A percentile compares a stretch with the other conserved stretches of the same genome.
These are phyloP conservation scores for Alternaria arborescens DNA, from an alignment of 2,329 filamentous ascomycete genomes.

Conservation along the genomic window DNA sequence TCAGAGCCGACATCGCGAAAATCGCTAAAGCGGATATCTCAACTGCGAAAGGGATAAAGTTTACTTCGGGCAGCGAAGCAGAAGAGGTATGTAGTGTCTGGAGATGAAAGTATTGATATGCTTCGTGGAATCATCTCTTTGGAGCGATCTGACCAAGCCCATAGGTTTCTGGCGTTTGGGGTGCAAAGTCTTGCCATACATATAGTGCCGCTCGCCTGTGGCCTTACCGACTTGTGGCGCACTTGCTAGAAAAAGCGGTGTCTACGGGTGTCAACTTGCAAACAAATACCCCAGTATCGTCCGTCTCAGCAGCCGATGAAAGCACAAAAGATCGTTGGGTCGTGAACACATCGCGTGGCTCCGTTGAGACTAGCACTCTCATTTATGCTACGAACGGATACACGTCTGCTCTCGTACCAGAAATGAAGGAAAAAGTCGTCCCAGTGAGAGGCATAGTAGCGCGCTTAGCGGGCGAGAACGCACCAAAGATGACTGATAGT, in stretches of 20 bases:
- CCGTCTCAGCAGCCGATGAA: not conserved
- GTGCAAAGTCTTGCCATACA: slow-evolving; percentile 20
- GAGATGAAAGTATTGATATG: not conserved
- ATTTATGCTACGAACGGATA: slow-evolving; percentile 36
- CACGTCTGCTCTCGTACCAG: slow-evolving; percentile 28
- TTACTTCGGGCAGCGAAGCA: slow-evolving; percentile 9
- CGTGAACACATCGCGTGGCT: slow-evolving; percentile 19
- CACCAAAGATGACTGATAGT: slow-evolving; percentile 24
- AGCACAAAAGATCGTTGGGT: not conserved
- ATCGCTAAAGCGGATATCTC: slow-evolving; percentile 14
- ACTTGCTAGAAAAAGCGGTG: slow-evolving; percentile 18
- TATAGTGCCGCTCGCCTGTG: slow-evolving; percentile 20
- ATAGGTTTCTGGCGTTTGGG: slow-evolving; percentile 19
- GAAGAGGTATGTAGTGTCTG: slow-evolving; percentile 16
- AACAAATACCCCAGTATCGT: slow-evolving; percentile 18
- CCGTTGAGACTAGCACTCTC: slow-evolving; percentile 14
- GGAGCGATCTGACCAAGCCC: not conserved
- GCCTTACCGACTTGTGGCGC: slow-evolving; percentile 19
- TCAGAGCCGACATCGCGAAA: slow-evolving; percentile 12
- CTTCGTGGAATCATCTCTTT: not conserved
- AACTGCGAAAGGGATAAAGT: slow-evolving; percentile 14
- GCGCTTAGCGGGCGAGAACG: slow-evolving; percentile 10
- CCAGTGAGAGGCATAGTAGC: slow-evolving; percentile 37
- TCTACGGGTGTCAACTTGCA: slow-evolving; percentile 20
- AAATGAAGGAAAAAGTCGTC: slow-evolving; percentile 52